phyloP scores from a whole-genome alignment of 805 yeast genomes.

The Schwanniomyces yamadae region DNA sequence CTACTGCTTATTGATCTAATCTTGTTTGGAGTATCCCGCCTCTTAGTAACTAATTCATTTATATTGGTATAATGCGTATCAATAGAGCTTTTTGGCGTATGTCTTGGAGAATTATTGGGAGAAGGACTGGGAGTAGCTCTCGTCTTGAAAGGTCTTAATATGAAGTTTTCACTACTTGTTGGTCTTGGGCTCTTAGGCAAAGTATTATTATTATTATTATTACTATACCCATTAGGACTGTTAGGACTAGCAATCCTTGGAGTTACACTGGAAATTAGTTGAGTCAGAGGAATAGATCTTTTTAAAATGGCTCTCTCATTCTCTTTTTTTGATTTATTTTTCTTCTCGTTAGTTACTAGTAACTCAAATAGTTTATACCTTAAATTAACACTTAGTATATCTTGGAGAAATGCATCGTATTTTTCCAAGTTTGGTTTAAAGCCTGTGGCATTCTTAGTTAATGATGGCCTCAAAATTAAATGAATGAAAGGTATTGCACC shows the following conservation, averaged over 20 bases:
- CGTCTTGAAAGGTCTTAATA: constrained; percentile 43
- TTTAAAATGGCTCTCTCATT: constrained; percentile 24
- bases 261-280: background rate
- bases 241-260: constrained; percentile 6
- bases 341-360: constrained; percentile 26
- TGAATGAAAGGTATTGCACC: constrained; percentile 42
- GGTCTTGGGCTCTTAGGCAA: constrained; percentile 23
- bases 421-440: constrained; percentile 37
- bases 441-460: constrained; percentile 33
- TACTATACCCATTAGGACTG: background rate
- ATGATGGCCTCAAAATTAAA: constrained; percentile 40
- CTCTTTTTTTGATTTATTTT: constrained; percentile 27
- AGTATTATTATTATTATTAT: constrained; percentile 1
- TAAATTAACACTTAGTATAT: constrained; percentile 24
- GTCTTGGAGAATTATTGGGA: constrained; percentile 38
- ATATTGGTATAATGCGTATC: constrained; percentile 3
- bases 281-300: background rate
- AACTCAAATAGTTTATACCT: constrained; percentile 20
- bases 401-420: constrained; percentile 25
- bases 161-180: constrained; percentile 26
- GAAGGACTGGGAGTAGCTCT: constrained; percentile 40
- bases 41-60: constrained; percentile 2
- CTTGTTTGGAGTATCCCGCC: constrained; percentile 8
- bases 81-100: constrained; percentile 15
- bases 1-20: constrained; percentile 18